Conservation (phyloP, 1,284 basidiomycete species). For the Marasmius sp. region DNA sequence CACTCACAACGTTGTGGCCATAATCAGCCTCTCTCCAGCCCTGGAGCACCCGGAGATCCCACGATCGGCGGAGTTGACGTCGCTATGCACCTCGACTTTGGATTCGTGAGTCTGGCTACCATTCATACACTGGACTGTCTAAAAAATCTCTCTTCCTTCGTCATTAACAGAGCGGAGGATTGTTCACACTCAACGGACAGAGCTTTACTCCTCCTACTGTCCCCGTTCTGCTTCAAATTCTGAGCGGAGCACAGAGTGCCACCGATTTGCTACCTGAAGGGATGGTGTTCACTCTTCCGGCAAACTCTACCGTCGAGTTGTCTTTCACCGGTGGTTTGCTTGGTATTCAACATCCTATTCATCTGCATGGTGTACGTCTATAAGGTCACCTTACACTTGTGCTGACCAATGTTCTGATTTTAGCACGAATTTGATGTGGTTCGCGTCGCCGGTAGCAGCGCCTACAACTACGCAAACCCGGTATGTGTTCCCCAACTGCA, state of each 20-base stretch:
- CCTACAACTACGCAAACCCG: conserved; percentile 40
- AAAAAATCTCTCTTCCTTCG: conserved; percentile 16
- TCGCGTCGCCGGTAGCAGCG: conserved; percentile 24
- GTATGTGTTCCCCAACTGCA: conserved; percentile 29
- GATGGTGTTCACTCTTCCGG: conserved; percentile 27
- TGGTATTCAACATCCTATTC: conserved; percentile 28
- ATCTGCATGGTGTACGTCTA: conserved; percentile 24
- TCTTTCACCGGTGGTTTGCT: conserved; percentile 4
- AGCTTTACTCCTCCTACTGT: conserved; percentile 11
- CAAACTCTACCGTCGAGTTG: conserved; percentile 33
- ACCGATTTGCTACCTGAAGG: conserved; percentile 20
- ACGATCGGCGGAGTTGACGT: conserved; percentile 32
- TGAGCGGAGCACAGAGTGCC: conserved; percentile 31
- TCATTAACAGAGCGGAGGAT: background rate
- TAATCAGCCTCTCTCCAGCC: conserved; percentile 31
- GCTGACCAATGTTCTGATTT: background rate
- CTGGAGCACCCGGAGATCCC: conserved; percentile 30
- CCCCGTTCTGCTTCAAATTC: conserved; percentile 26
- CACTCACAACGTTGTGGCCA: conserved; percentile 28
- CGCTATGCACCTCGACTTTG: background rate
- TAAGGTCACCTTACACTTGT: background rate
- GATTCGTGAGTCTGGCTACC: background rate
- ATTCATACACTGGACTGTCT: conserved; percentile 26
- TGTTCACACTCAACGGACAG: conserved; percentile 9
- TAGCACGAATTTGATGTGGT: conserved; percentile 36